These are phyloP conservation scores for Aureobasidium sp. DNA, from an alignment of 2,329 filamentous ascomycete genomes.

Conservation along the genomic window DNA sequence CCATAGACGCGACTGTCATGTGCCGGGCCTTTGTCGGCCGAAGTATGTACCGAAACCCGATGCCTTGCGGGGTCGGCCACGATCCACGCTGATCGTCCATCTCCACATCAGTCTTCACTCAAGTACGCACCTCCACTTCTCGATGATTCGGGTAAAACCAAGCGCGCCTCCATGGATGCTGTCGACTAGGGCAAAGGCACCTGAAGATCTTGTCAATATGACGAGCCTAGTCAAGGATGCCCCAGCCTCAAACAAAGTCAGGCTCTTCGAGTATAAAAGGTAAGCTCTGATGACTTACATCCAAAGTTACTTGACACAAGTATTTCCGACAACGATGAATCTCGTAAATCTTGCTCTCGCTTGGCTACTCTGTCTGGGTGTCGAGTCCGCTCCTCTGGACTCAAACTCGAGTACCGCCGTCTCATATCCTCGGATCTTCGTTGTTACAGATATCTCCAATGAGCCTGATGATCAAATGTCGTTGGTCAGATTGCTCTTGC, in stretches of 20 bases:
- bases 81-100: not conserved
- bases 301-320: not conserved
- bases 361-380: not conserved
- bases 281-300: not conserved
- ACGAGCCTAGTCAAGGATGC: not conserved
- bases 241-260: too few species aligned
- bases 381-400: not conserved
- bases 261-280: not conserved
- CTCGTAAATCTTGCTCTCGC: not conserved
- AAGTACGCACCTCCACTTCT: not conserved
- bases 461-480: constrained; percentile 26
- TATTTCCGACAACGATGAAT: not conserved
- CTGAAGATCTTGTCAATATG: not conserved
- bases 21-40: not conserved
- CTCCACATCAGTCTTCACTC: not conserved
- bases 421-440: constrained; percentile 21
- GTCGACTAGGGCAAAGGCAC: not conserved
- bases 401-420: not conserved
- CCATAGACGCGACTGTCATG: not conserved
- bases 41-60: not conserved
- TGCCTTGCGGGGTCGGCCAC: not conserved
- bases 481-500: constrained; percentile 22
- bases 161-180: not conserved
- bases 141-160: not conserved
- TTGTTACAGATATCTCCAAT: constrained; percentile 27